Conservation (phyloP, 768 basidiomycete species). For the Auriscalpium microsporum region DNA sequence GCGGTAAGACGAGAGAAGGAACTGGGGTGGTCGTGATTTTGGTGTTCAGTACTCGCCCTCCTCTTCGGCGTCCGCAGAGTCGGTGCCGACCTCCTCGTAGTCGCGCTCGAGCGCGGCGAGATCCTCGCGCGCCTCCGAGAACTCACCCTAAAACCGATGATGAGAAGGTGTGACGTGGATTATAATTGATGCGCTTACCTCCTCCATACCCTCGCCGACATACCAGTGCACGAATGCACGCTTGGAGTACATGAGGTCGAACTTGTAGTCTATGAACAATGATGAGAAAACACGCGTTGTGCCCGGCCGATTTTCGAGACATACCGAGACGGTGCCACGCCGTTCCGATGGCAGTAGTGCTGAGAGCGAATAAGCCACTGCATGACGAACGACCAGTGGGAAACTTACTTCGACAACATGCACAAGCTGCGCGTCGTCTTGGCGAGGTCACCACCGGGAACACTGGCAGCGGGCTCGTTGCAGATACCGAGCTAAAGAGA, state of each 20-base stretch:
- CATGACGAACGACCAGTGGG: neutral
- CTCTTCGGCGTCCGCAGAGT: conserved; percentile 68
- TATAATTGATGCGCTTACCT: conserved; percentile 35
- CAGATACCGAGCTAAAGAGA: conserved; percentile 79
- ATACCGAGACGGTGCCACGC: conserved; percentile 85
- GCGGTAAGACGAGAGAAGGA: neutral
- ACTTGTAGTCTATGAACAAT: conserved; percentile 72
- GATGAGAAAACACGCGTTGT: conserved; percentile 3
- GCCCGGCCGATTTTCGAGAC: conserved; percentile 5
- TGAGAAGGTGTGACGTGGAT: neutral
- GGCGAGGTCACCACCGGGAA: conserved; percentile 93
- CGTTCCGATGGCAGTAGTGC: conserved; percentile 87
- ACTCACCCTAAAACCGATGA: conserved; percentile 62
- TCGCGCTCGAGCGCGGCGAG: conserved; percentile 95
- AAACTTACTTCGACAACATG: conserved; percentile 83
- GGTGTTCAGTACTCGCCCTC: conserved; percentile 44
- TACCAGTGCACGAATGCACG: conserved; percentile 92
- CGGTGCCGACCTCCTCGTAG: conserved; percentile 82
- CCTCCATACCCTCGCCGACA: conserved; percentile 99
- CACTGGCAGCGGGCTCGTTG: conserved; percentile 87
- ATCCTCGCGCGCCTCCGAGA: conserved; percentile 97
- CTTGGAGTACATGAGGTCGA: conserved; percentile 96
- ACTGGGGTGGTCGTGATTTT: neutral
- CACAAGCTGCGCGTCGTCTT: conserved; percentile 91
- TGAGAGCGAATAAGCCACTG: conserved; percentile 19